Base-by-base conservation (phyloP, 83 land plant species). In the Picea mariana region DNA sequence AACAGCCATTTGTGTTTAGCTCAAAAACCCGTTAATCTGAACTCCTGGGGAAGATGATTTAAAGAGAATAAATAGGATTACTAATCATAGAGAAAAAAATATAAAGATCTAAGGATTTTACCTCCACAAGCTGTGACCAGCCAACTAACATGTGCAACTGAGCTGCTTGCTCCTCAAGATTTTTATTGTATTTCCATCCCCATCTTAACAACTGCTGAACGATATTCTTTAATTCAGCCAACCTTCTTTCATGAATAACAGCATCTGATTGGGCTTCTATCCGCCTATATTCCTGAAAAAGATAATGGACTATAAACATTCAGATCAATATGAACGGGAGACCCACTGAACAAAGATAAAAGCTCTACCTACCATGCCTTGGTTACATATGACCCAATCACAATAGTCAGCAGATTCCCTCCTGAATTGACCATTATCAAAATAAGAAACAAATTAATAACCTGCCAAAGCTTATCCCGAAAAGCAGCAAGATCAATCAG, bases 71-170 rank as follows among this genome's bases (percentile, higher is more conserved):
- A 55, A 55, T 55, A 16, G 47, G 6, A 79, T 11, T 11, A 20
- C 52, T 27, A 47, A 62, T 64, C 55, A 21, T 20, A 38, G 17
- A 40, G 4, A 31, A 79, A 9, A 20, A 23, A 31, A 76, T 23
- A 4, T 26, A 26, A 72, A 42, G 42, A 79, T 44, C 16, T 12
- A 81, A 67, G 12, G 40, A 31, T 15, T 69, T 2, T 52, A 95
- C 99, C 98, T 97, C 98, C 58, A 94, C 94, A 72, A 96, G 86
- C 80, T 97, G 99, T 40, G 95, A 92, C 99, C 99, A 97, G 9
- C 96, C 92, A 61, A 92, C 88, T 77, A 97, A 90, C 98, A 97
- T 89, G 81, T 97, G 99, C 60, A 97, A 89, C 78, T 97, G 99
- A 24, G 98, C 95, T 79, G 97, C 97, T 73, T 96, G 94, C 81